Evolutionary conservation across 2,329 filamentous ascomycete species (phyloP), one percentile per base, ranked within the genome.

Genomic region (Colletotrichum caudatum): DNA sequence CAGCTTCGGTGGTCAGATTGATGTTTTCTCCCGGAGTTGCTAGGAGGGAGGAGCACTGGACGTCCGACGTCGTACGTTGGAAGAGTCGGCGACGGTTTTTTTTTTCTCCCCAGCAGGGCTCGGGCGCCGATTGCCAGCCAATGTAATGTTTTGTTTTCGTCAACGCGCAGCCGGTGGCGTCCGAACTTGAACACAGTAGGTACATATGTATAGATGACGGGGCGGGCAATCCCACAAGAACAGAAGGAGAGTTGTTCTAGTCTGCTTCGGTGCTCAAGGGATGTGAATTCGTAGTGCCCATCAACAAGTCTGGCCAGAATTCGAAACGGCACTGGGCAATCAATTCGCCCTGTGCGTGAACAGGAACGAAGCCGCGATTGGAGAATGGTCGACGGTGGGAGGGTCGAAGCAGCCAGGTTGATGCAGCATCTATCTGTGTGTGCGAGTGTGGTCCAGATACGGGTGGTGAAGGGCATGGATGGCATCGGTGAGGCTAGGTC

Each of bases 111-210:
- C 18, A 54, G 54, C 20, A 54, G 57, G 46, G 59, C 69, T 59
- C 69, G 60, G 59, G 35, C 59, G 54, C 48, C 37, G 29, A n/a
- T 23, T 71, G 35, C 44, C 39, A 60, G 57, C 44, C 37, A 64
- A 35, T 54, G 41, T 51, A 54, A 54, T 33, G 9, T 39, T 54
- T 69, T 54, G 59, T 67, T 44, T 57, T 26, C 69, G 69, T 69
- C 65, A 72, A 72, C 69, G 60, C 65, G 65, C 69, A 69, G 48
- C 29, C 53, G 53, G 69, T 64, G 66, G 69, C 69, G 69, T 69
- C 66, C 54, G 37, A 48, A 50, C 23, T 69, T 57, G 50, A 46
- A 60, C 54, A 64, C n/a, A 4, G 29, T 29, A 29, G 61, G 41
- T 6, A 60, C 26, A 41, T 48, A 57, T n/a, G 26, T 39, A 44